A percentile compares a stretch with the other conserved stretches of the same genome.
phyloP scores from a whole-genome alignment of 192 early-diverging fungal species.

The Chytriomyces sp. region DNA sequence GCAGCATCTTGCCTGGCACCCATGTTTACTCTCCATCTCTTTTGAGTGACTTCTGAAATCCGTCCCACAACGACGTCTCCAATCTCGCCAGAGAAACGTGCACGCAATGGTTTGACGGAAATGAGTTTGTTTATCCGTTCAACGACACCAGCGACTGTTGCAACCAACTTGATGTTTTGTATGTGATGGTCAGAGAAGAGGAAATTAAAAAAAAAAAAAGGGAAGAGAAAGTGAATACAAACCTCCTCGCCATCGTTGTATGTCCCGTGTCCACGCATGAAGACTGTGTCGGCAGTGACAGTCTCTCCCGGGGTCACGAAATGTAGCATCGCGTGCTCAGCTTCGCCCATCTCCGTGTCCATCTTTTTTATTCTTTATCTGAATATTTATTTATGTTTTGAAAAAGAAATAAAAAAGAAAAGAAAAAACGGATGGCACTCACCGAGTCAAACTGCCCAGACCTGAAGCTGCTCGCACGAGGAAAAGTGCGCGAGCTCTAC shows the following conservation, averaged over 20 bases:
- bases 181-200: slow-evolving; percentile 82
- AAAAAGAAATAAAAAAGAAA: background rate
- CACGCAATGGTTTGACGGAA: slow-evolving; percentile 84
- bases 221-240: too few species aligned
- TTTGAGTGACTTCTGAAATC: slow-evolving; percentile 87
- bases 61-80: slow-evolving; percentile 97
- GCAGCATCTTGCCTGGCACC: slow-evolving; percentile 85
- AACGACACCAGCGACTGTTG: slow-evolving; percentile 88
- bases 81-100: slow-evolving; percentile 86
- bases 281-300: slow-evolving; percentile 73
- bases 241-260: slow-evolving; percentile 28
- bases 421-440: slow-evolving; percentile 6
- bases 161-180: slow-evolving; percentile 59
- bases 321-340: slow-evolving; percentile 22
- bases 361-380: background rate
- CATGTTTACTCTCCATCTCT: slow-evolving; percentile 95
- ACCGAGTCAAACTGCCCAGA: slow-evolving; percentile 75
- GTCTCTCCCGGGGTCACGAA: slow-evolving; percentile 81
- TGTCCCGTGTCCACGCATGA: slow-evolving; percentile 63
- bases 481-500: slow-evolving; percentile 97
- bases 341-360: slow-evolving; percentile 17
- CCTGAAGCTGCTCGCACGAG: slow-evolving; percentile 89
- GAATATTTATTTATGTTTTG: background rate
- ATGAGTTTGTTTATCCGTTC: slow-evolving; percentile 96
- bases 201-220: slow-evolving; percentile 69